Conservation (phyloP, 345 rosid species). For the Punica granatum region DNA sequence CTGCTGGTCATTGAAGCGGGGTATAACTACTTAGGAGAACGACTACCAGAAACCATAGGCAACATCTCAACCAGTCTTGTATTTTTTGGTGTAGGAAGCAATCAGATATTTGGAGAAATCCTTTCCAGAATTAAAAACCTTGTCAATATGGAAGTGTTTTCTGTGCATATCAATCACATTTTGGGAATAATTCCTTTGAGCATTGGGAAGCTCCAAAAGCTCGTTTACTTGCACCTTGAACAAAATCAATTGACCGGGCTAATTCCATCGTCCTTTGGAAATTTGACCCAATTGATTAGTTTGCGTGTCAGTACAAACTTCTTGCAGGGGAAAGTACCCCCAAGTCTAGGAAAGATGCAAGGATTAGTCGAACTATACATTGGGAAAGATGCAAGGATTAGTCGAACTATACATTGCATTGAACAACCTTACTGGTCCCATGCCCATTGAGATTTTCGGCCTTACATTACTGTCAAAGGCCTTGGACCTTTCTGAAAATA, state of each 20-base stretch:
- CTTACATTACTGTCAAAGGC: not conserved
- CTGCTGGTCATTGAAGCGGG: not conserved
- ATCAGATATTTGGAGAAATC: too few relatives aligned
- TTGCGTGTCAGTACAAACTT: constrained; percentile 4
- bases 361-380: not conserved
- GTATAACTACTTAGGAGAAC: not conserved
- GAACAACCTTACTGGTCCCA: too few relatives aligned
- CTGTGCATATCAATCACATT: not conserved
- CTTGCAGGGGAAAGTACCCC: constrained; percentile 18
- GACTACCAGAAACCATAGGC: not conserved
- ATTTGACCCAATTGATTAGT: not conserved
- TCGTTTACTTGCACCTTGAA: not conserved
- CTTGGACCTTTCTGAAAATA: constrained; percentile 17
- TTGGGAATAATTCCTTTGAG: not conserved
- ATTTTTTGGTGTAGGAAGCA: too few relatives aligned
- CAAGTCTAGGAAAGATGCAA: constrained; percentile 9
- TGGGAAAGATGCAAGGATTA: constrained; percentile 6
- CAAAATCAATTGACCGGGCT: constrained; percentile 5
- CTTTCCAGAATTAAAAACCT: not conserved
- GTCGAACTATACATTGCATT: not conserved
- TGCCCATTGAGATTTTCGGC: too few relatives aligned
- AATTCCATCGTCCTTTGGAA: constrained; percentile 7
- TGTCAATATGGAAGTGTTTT: not conserved
- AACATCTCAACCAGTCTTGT: constrained; percentile 1
- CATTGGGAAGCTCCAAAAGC: constrained; percentile 3